phyloP scores from a whole-genome alignment of 1,139 yeast species.

The Saccharomycopsis crataegensis region DNA sequence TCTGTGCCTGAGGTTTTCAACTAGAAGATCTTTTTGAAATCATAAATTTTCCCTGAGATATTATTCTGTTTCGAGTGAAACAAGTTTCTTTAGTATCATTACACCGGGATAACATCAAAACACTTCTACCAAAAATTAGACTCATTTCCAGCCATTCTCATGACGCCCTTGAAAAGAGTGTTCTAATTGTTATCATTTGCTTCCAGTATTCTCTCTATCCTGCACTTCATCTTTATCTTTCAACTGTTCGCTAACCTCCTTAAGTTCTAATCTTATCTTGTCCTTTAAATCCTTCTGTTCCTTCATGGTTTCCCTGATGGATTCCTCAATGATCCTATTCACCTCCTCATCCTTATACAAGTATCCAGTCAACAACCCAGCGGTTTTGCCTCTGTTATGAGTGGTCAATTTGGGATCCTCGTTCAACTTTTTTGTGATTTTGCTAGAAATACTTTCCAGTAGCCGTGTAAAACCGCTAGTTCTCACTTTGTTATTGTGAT shows the following conservation, averaged over 20 bases:
- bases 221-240: not conserved
- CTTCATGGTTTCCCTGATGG: constrained; percentile 2
- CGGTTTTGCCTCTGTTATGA: constrained; percentile 16
- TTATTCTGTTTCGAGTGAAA: no score
- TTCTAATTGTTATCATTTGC: no score
- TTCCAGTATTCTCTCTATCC: not conserved
- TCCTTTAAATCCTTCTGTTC: not conserved
- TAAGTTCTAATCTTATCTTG: not conserved
- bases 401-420: constrained; percentile 3
- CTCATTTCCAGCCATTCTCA: no score
- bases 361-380: constrained; percentile 18
- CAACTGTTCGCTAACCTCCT: not conserved
- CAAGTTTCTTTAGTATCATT: no score
- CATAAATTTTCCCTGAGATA: no score
- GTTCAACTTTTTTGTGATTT: constrained; percentile 4
- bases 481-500: no score
- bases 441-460: not conserved
- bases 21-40: no score
- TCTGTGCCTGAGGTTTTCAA: no score
- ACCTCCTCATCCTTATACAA: constrained; percentile 16
- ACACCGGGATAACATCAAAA: no score
- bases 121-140: no score
- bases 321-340: constrained; percentile 9
- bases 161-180: no score
- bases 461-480: not conserved